Evolutionary conservation across 176 grass and related monocot genomes (phyloP), one percentile per base, ranked within the genome.

Genomic region (Musa itinerans): DNA sequence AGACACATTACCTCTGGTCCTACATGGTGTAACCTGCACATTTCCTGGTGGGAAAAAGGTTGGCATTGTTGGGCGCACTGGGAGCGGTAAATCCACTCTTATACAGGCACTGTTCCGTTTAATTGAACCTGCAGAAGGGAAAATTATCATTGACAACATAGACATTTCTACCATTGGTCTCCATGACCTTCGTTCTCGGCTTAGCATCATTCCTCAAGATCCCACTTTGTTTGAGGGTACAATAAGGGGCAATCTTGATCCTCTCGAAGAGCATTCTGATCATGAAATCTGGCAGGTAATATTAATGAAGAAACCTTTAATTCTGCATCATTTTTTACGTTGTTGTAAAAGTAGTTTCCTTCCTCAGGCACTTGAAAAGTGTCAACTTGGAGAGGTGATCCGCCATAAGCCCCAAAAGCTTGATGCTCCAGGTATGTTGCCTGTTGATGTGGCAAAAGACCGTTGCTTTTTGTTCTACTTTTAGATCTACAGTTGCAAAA

Each of bases 31-130:
- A 52, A 89, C 84, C 48, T 99, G 95, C 82, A 80, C 68, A 19
- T 99, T 99, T 83, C 88, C 95, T 63, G 95, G 90, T 57, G 86
- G 90, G 19, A 91, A 87, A 81, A 99, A 94, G 65, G 87, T 99
- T 3, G 95, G 95, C 54, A 99, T 99, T 86, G 95, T 99, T 27
- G 95, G 95, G 51, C 86, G 95, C 70, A 99, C 95, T 78, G 95
- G 95, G 83, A 99, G 95, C 10, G 95, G 95, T 48, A 99, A 99
- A 90, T 99, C 95, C 76, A 99, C 95, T 70, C 95, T 99, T 83
- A 99, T 99, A 70, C 95, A 99, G 84, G 88, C 95, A 20, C 86
- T 99, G 67, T 99, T 99, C 76, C 90, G 95, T 61, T 81, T 99
- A 63, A 87, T 99, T 82, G 95, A 94, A 83, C 95, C 95, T 65